A percentile compares a stretch with the other conserved stretches of the same genome.
Evolutionary conservation across 2,329 filamentous ascomycete species (phyloP).

Genomic region (Rhexocercosporidium sp.): DNA sequence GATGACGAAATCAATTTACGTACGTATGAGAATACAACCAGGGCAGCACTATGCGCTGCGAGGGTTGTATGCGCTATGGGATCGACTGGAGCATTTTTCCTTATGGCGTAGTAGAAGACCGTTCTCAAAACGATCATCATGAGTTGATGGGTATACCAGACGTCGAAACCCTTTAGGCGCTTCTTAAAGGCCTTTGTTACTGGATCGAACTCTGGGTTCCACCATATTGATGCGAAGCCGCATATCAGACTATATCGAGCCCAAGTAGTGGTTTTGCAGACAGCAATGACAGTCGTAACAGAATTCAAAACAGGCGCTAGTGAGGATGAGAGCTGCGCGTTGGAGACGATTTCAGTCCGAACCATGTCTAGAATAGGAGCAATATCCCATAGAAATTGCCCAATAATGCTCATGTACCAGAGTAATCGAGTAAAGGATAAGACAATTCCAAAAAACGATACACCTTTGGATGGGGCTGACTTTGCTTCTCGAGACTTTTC

Average conservation of each 20-base stretch:
- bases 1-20: slow-evolving; percentile 38
- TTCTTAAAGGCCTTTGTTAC: slow-evolving; percentile 63
- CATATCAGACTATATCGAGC: slow-evolving; percentile 53
- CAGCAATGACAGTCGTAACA: slow-evolving; percentile 44
- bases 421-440: slow-evolving; percentile 27
- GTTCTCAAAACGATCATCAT: slow-evolving; percentile 62
- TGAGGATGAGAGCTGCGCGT: not conserved
- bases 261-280: slow-evolving; percentile 23
- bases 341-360: not conserved
- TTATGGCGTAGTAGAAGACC: slow-evolving; percentile 46
- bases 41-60: slow-evolving; percentile 59
- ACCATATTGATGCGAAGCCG: slow-evolving; percentile 62
- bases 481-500: slow-evolving; percentile 61
- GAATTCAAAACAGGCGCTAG: not conserved
- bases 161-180: slow-evolving; percentile 63
- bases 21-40: slow-evolving; percentile 57
- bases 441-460: slow-evolving; percentile 23
- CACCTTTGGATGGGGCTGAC: slow-evolving; percentile 31
- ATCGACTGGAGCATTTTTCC: slow-evolving; percentile 29
- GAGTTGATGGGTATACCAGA: slow-evolving; percentile 71
- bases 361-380: slow-evolving; percentile 17
- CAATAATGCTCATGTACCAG: slow-evolving; percentile 36
- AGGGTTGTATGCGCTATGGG: slow-evolving; percentile 24
- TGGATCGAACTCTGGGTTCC: slow-evolving; percentile 71
- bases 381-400: slow-evolving; percentile 38